Conservation (phyloP, 1,284 basidiomycete genomes). For the Heterobasidion irregulare region DNA sequence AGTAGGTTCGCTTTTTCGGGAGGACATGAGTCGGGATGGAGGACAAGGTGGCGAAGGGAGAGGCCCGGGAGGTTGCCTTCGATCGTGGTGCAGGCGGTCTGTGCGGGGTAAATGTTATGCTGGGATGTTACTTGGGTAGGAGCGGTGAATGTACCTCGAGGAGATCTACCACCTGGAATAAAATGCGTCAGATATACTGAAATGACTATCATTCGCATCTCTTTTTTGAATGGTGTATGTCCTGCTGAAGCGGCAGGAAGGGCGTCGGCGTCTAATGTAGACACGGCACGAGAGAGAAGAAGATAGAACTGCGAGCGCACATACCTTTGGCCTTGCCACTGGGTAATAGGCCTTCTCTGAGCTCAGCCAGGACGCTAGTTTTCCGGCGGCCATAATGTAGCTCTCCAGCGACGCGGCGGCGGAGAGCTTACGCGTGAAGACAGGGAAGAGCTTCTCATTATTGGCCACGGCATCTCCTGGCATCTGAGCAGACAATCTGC, state of each 20-base stretch:
- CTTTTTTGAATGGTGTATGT: not conserved
- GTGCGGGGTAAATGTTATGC: not conserved
- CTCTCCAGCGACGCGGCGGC: not conserved
- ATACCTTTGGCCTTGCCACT: constrained; percentile 2
- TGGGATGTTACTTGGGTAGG: not conserved
- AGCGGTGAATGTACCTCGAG: not conserved
- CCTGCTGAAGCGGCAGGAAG: not conserved
- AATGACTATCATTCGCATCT: not conserved
- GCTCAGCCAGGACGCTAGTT: not conserved
- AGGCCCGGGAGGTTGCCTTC: not conserved
- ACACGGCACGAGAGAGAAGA: not conserved
- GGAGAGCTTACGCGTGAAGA: not conserved
- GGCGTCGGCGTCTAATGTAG: not conserved
- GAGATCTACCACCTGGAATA: not conserved
- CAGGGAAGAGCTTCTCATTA: constrained; percentile 3
- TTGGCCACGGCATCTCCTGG: not conserved
- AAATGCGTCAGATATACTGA: not conserved
- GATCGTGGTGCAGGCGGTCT: not conserved
- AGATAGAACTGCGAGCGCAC: not conserved
- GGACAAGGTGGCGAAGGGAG: not conserved
- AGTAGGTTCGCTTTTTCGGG: not conserved
- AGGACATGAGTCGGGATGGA: not conserved
- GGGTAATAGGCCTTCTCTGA: constrained; percentile 3
- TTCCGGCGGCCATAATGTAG: not conserved
- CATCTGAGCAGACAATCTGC: not conserved